Base-by-base conservation (phyloP, 345 rosid genomes). In the Citrus sp. region DNA sequence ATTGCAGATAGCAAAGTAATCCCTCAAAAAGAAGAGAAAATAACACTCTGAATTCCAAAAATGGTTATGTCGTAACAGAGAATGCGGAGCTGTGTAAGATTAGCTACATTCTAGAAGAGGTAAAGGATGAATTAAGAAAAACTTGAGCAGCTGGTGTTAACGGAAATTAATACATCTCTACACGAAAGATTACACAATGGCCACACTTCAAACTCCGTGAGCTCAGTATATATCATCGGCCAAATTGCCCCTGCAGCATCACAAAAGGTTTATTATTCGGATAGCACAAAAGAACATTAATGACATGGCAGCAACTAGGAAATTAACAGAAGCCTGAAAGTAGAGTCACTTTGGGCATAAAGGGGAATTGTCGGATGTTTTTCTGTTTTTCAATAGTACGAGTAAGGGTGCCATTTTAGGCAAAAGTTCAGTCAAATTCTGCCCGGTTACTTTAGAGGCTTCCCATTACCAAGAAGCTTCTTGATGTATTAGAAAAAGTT, bases 201-300 rank as follows among this genome's bases (percentile, higher is more conserved):
- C 68, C 70, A 42, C 34, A 10, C n/a, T 70, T 62, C 66, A 75
- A 21, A 51, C 27, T 32, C 34, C 24, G n/a, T 19, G 22, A 71
- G 27, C 37, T 68, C 22, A 27, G 24, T 68, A 32, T 68, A 32
- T 46, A 14, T 24, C 51, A 16, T 6, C 1, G 9, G 68, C 64
- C 59, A n/a, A 54, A 59, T 42, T 77, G 67, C 78, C 61, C 83
- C 78, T 70, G 77, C 58, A 74, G 70, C 28, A 40, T 25, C 27
- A 66, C 67, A 49, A 35, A 34, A 16, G 2, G 10, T 37, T 68
- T 40, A 58, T 70, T 51, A 28, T 64, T 32, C 18, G 7, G 25
- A 70, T 66, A 63, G 28, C 7, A 21, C 5, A 22, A 72, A 72
- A 9, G n/a, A 34, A 30, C 3, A 21, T 4, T 71, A 51, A 28